phyloP scores from a whole-genome alignment of 495 filamentous ascomycete genomes.

The Parathielavia hyrcaniae region DNA sequence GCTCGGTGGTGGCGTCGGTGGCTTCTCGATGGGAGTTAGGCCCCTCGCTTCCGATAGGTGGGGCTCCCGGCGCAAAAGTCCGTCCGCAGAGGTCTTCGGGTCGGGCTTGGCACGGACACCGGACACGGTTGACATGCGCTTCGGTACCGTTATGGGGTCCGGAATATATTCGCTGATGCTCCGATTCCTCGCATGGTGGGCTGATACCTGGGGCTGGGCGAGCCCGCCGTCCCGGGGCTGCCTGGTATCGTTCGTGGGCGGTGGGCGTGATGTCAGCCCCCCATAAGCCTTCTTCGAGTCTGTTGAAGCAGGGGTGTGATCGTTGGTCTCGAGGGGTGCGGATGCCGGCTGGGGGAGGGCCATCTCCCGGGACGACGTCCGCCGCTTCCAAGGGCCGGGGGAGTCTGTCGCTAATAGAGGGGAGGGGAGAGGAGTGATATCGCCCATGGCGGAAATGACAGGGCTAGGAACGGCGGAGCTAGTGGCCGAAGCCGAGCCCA shows the following conservation, averaged over 20 bases:
- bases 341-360: conserved; percentile 4
- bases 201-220: conserved; percentile 29
- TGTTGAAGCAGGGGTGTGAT: conserved; percentile 42
- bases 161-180: conserved; percentile 86
- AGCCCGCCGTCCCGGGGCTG: conserved; percentile 33
- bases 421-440: conserved; percentile 89
- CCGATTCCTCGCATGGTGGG: conserved; percentile 53
- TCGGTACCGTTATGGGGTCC: conserved; percentile 57
- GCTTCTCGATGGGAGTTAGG: conserved; percentile 53
- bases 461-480: conserved; percentile 50
- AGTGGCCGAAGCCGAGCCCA: conserved; percentile 36
- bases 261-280: conserved; percentile 36
- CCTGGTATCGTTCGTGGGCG: conserved; percentile 27
- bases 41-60: conserved; percentile 74
- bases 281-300: conserved; percentile 49
- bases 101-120: conserved; percentile 46
- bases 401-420: conserved; percentile 68
- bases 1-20: conserved; percentile 68
- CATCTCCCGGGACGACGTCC: conserved; percentile 32
- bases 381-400: conserved; percentile 62
- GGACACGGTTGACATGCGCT: conserved; percentile 67
- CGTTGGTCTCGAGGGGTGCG: conserved; percentile 39
- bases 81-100: conserved; percentile 43
- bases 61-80: conserved; percentile 67
- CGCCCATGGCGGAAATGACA: conserved; percentile 71